Conservation (phyloP, 2,329 filamentous ascomycete genomes). For the Davidsoniella australis region DNA sequence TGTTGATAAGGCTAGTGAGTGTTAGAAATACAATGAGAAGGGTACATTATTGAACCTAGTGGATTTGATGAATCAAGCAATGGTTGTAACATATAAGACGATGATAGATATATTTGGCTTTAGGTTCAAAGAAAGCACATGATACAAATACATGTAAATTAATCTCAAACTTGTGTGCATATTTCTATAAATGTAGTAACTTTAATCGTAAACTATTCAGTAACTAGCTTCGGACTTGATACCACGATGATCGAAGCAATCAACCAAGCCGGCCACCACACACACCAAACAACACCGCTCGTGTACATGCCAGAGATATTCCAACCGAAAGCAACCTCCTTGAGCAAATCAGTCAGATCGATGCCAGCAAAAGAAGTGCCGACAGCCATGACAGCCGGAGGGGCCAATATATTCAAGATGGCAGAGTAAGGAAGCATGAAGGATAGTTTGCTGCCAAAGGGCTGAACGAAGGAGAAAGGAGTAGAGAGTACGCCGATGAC, state of each 20-base stretch:
- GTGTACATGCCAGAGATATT: slow-evolving; percentile 81
- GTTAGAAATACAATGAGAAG: no score
- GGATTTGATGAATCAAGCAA: no score
- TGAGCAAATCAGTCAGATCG: slow-evolving; percentile 41
- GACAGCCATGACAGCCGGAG: slow-evolving; percentile 36
- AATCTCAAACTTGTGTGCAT: no score
- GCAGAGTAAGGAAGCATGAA: slow-evolving; percentile 24
- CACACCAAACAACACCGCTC: slow-evolving; percentile 75
- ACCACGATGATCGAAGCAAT: slow-evolving; percentile 41
- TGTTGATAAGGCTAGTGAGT: no score
- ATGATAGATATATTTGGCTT: no score
- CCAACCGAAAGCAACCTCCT: slow-evolving; percentile 71
- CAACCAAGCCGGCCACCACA: slow-evolving; percentile 91
- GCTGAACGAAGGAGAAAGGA: slow-evolving; percentile 60
- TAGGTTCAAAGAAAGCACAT: background rate
- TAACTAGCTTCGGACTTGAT: background rate
- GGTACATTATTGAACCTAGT: no score
- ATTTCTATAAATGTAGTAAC: no score
- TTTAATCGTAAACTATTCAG: no score
- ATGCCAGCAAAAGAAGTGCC: slow-evolving; percentile 26
- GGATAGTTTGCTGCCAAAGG: slow-evolving; percentile 25
- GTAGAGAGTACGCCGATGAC: slow-evolving; percentile 63
- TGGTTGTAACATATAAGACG: no score
- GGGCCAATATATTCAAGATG: slow-evolving; percentile 41
- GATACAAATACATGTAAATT: no score